Percentiles rank a stretch among this genome's conserved stretches.
Conservation (phyloP, 2,329 filamentous ascomycete species). For the Grosmannia serpens region DNA sequence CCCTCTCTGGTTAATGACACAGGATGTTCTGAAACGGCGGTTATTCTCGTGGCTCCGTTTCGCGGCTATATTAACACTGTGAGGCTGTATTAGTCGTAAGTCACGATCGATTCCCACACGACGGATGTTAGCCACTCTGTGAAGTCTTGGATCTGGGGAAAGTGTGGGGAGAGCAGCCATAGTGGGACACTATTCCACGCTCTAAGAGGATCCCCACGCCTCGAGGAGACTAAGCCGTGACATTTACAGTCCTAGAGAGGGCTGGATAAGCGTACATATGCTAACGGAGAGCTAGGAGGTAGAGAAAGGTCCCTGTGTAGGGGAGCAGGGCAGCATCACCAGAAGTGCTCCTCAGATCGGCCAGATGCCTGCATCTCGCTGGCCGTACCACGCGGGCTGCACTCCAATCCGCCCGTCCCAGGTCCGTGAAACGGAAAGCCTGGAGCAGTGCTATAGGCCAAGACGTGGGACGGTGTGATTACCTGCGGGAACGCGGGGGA, state of each 20-base stretch:
- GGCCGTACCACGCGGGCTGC: not conserved
- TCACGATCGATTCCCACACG: not conserved
- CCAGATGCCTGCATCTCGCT: not conserved
- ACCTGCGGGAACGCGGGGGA: not conserved
- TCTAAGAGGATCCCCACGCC: not conserved
- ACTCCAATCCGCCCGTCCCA: not conserved
- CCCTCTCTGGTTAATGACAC: not conserved
- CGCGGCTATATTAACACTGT: not conserved
- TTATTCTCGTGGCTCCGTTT: not conserved
- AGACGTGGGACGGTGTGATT: not conserved
- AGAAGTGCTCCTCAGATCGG: not conserved
- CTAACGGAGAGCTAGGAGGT: not conserved
- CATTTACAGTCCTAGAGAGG: not conserved
- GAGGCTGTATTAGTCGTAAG: not conserved
- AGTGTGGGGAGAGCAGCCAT: not conserved
- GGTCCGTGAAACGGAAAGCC: not conserved
- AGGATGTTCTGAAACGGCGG: not conserved
- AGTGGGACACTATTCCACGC: not conserved
- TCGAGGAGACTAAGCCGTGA: not conserved
- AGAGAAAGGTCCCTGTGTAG: not conserved
- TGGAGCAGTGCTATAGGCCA: not conserved
- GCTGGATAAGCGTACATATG: not conserved
- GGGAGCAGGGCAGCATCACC: not conserved
- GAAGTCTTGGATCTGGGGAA: not conserved
- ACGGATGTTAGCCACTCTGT: not conserved